Evolutionary conservation across 441 rosid genomes (phyloP), one percentile per base, ranked within the genome.

Genomic region (Populus hybrid): DNA sequence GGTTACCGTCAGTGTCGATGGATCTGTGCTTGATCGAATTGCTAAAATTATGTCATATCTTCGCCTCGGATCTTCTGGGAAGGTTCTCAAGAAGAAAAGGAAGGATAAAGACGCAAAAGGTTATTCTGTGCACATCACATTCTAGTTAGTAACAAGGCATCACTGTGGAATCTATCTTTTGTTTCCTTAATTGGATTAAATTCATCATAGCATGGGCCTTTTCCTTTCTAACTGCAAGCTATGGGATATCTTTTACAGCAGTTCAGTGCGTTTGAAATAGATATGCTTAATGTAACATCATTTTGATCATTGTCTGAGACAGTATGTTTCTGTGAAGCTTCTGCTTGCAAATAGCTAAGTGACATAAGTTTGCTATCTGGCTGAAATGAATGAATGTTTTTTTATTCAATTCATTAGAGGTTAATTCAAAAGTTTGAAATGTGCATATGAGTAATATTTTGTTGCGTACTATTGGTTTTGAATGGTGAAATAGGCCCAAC

Each of bases 1-100:
- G 93, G 97, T 95, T 71, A 90, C 97, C 64, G 98, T 92, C 70
- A 86, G 84, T 79, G 97, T 95, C 80, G 99, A 95, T 84, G 95
- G 97, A 78, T 92, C 98, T 75, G 97, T 95, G 78, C 91, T 95
- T 75, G 99, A 95, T 87, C 91, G 97, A 72, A 95, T 95, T 83
- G 91, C 97, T 66, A 95, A 91, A 83, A 94, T 95, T 76, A 91
- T 95, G 97, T 86, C 93, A 40, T 95, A 95, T 83, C 98, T 95
- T 81, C 97, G 99, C 79, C 99, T 94, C 81, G 98, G 98, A 78
- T 92, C 99, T 79, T 92, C 99, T 57, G 99, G 99, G 79, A 95
- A 95, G 91, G 97, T 95, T 82, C 93, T 94, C 67, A 95, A 95
- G 91, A 95, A 94, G 97, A 95, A 95, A 86, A 95, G 88, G 95